phyloP scores from a whole-genome alignment of 441 rosid species.

The Brassica hybrid region DNA sequence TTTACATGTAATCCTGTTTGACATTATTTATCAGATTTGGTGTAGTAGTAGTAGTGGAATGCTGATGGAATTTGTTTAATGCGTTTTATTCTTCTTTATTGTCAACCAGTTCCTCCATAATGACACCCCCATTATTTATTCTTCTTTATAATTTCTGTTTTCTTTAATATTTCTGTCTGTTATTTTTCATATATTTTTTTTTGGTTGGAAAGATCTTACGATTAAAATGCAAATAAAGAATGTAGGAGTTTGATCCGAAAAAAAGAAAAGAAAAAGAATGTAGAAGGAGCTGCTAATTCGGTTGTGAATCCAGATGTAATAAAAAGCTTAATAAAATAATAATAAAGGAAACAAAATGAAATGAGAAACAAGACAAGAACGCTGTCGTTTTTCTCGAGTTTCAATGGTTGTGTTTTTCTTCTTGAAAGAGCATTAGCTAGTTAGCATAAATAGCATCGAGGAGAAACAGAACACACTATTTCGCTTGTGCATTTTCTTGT shows the following conservation, averaged over 20 bases:
- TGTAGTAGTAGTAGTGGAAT: constrained; percentile 13
- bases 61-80: constrained; percentile 1
- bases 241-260: too few species aligned
- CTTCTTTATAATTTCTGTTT: neutral
- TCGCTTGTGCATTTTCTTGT: constrained; percentile 12
- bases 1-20: constrained; percentile 3
- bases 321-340: neutral
- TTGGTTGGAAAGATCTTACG: constrained; percentile 4
- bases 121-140: neutral
- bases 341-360: neutral
- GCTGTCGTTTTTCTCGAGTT: neutral
- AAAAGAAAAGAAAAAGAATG: neutral
- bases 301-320: neutral
- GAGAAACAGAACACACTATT: neutral
- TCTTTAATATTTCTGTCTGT: neutral
- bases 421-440: neutral
- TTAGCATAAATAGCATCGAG: constrained; percentile 34
- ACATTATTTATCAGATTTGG: constrained; percentile 27
- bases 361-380: neutral
- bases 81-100: neutral
- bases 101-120: neutral
- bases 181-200: neutral
- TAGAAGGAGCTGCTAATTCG: neutral
- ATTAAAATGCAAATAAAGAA: neutral
- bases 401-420: neutral